Evolutionary conservation across 192 early-diverging fungal species (phyloP), one percentile per base, ranked within the genome.

Genomic region (Lobosporangium transversale): DNA sequence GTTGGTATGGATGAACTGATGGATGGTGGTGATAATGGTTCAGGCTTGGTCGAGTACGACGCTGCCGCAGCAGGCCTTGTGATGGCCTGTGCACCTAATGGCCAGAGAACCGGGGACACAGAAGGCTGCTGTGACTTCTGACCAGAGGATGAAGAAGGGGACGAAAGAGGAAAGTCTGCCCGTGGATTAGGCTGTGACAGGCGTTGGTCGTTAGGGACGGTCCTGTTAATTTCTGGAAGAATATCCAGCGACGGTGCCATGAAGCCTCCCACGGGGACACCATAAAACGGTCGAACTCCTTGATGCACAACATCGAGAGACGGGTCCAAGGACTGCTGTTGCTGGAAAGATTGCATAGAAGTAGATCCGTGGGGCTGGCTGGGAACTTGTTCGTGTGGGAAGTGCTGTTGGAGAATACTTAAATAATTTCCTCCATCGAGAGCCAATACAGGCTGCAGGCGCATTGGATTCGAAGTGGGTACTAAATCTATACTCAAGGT

Each of bases 211-310:
- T 14, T 52, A 11, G 26, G 44, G 12, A 36, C 15, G 3, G n/a
- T 58, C 17, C 63, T 54, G 33, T 35, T 67, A 35, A 76, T 57
- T 32, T 57, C 52, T 4, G 73, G 73, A 29, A 76, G 20, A 9
- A 31, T 20, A n/a, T 66, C 64, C n/a, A 76, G 21, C 18, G 64
- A 42, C 10, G 73, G 73, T 0, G 63, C 45, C 64, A 76, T 67
- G 53, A 76, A 76, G 11, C 73, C 73, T 5, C 73, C 73, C 65
- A 76, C 59, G 0, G 73, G 73, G 64, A 76, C 62, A 9, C 73
- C 73, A 23, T 62, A 76, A 17, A 76, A 76, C 2, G 73, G 73
- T 27, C 73, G 42, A 15, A 62, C 35, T 30, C 35, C 29, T 3
- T 57, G 53, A 18, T 54, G 27, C 1, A 31, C 30, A 2, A 17